These are phyloP conservation scores for Oryza meyeriana DNA, from an alignment of 176 grass and related monocot species.

Conservation along the genomic window DNA sequence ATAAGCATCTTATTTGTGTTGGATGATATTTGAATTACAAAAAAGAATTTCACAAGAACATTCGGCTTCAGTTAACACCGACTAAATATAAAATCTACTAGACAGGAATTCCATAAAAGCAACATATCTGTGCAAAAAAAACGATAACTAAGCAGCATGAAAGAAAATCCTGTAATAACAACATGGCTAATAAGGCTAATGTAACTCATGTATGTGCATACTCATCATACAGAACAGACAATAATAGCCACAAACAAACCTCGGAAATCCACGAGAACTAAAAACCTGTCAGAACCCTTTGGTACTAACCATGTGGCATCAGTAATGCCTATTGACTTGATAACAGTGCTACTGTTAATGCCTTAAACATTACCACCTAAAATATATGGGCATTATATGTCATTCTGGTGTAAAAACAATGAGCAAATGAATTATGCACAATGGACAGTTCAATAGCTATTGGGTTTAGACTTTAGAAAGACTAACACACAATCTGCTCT, in stretches of 20 bases:
- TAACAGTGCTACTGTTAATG: neutral
- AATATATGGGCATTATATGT: neutral
- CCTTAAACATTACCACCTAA: neutral
- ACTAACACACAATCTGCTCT: neutral
- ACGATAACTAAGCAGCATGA: neutral
- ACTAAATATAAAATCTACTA: neutral
- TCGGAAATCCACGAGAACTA: neutral
- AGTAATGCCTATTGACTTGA: neutral
- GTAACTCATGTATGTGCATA: neutral
- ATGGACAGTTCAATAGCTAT: neutral
- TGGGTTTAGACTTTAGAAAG: neutral
- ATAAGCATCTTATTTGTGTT: neutral
- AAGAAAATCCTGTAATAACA: neutral
- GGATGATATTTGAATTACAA: slow-evolving; percentile 10
- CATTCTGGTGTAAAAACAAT: neutral
- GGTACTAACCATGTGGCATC: slow-evolving; percentile 3
- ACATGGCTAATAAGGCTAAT: neutral
- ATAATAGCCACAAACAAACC: neutral
- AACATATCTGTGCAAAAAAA: neutral
- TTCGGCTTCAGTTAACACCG: neutral
- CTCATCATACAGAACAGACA: slow-evolving; percentile 1
- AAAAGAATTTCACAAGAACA: slow-evolving; percentile 10
- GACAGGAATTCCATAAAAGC: neutral
- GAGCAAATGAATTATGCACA: neutral
- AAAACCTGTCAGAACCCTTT: neutral